Base-by-base conservation (phyloP, 345 rosid genomes). In the Raphanus sativus region DNA sequence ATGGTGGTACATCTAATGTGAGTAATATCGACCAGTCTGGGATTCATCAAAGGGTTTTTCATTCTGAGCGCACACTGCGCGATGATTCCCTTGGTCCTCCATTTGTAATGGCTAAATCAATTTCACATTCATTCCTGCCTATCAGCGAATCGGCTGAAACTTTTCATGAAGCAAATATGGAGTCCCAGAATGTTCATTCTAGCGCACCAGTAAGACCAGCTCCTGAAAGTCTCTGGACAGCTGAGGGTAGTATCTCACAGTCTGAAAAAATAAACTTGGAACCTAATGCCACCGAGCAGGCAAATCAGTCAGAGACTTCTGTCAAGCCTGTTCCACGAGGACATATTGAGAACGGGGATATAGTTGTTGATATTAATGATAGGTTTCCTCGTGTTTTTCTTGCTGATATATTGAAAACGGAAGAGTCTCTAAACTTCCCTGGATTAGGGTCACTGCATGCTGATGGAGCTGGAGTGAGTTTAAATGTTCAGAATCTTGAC, bases 11-110 rank as follows among this genome's bases (percentile, higher is more conserved):
- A 66, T 72, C 86, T 54, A 87, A 83, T 66, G 54, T 81, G 75
- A 85, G 82, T 78, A 76, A 73, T 71, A 72, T 71, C 69, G 90
- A 89, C 79, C 85, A 88, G 61, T 87, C 89, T 75, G 71, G 77
- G 33, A 77, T 87, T 81, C 87, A 89, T 48, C 93, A 83, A 64
- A 86, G 96, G 76, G 87, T 82, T 81, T 95, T 88, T 71, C 86
- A 81, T 83, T 95, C 98, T 9, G 98, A 92, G 84, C 80, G 89
- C 76, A 82, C 87, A 71, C 91, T 86, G 5, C 83, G 90, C 84
- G 93, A 87, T 81, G 96, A 92, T 86, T 88, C 90, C 66, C 89
- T 87, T 86, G 96, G 93, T 76, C 81, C 94, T 67, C 98, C 89
- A 79, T 84, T 89, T 84, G 83, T 89, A 72, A 80, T 86, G 77